These are phyloP conservation scores for Nitzschia putrida DNA, from an alignment of 108 stramenopile species.

Conservation along the genomic window DNA sequence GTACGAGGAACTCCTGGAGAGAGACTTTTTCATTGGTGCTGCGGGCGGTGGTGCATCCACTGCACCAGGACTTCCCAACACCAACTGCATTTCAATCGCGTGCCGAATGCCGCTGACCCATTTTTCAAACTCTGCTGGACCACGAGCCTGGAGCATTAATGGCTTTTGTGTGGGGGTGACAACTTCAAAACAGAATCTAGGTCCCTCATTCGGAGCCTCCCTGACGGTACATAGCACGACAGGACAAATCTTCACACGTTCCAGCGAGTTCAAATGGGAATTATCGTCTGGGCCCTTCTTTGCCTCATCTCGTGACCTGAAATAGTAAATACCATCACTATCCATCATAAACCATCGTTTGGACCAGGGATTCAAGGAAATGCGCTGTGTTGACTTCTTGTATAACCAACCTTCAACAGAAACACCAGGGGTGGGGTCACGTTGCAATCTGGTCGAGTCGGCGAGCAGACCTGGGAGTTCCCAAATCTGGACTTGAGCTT, in stretches of 20 bases:
- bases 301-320: slow-evolving; percentile 48
- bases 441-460: slow-evolving; percentile 66
- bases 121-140: slow-evolving; percentile 78
- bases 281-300: slow-evolving; percentile 42
- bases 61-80: slow-evolving; percentile 58
- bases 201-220: slow-evolving; percentile 67
- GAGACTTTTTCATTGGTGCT: slow-evolving; percentile 1
- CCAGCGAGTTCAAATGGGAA: slow-evolving; percentile 42
- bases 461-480: slow-evolving; percentile 63
- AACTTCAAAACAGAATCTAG: slow-evolving; percentile 91
- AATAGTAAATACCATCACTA: slow-evolving; percentile 78
- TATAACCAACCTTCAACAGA: slow-evolving; percentile 87
- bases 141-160: slow-evolving; percentile 87
- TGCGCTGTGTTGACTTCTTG: slow-evolving; percentile 70
- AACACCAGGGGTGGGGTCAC: slow-evolving; percentile 76
- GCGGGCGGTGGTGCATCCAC: slow-evolving; percentile 13
- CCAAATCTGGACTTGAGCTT: slow-evolving; percentile 77
- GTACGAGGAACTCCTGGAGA: slow-evolving; percentile 6
- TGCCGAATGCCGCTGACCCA: slow-evolving; percentile 86
- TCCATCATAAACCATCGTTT: slow-evolving; percentile 89
- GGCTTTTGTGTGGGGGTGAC: slow-evolving; percentile 86
- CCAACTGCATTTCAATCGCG: slow-evolving; percentile 74
- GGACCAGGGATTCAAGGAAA: slow-evolving; percentile 73
- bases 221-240: slow-evolving; percentile 90
- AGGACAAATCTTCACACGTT: slow-evolving; percentile 88